phyloP scores from a whole-genome alignment of 23 red algal species.

The Pyropia yezoensis region DNA sequence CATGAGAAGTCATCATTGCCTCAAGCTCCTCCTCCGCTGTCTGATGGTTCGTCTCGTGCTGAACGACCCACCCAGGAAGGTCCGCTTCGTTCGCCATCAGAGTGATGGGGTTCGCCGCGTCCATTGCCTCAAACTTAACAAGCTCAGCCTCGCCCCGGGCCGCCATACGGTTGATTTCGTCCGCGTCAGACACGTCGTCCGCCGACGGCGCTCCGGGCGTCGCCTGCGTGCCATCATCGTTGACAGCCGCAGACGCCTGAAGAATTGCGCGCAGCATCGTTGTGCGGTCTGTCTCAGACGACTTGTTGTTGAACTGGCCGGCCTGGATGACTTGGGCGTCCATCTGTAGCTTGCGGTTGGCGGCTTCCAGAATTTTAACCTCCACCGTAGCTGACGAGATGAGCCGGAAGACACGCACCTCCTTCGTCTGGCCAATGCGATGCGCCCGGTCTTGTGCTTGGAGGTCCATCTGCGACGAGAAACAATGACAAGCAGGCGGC shows the following conservation, averaged over 20 bases:
- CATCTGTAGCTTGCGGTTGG: slow-evolving; percentile 81
- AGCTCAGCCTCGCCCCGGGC: slow-evolving; percentile 75
- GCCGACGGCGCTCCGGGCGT: slow-evolving; percentile 52
- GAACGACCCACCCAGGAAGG: slow-evolving; percentile 59
- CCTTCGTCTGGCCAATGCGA: slow-evolving; percentile 91
- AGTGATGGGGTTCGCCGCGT: slow-evolving; percentile 24
- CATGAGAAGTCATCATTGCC: slow-evolving; percentile 41
- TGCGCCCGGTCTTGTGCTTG: slow-evolving; percentile 98
- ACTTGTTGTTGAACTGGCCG: slow-evolving; percentile 94
- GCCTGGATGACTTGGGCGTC: slow-evolving; percentile 97
- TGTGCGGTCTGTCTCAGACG: slow-evolving; percentile 75
- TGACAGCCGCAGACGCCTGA: slow-evolving; percentile 7
- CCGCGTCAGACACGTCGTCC: slow-evolving; percentile 35
- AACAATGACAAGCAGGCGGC: too few species aligned
- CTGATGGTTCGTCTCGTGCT: slow-evolving; percentile 46
- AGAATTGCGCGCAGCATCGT: slow-evolving; percentile 70
- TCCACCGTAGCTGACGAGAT: slow-evolving; percentile 84
- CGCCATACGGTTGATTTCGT: slow-evolving; percentile 80
- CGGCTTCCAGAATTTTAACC: slow-evolving; percentile 81
- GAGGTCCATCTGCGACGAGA: slow-evolving; percentile 66
- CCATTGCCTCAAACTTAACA: slow-evolving; percentile 54
- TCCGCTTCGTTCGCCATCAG: slow-evolving; percentile 44
- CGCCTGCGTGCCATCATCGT: slow-evolving; percentile 14
- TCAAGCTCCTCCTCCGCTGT: slow-evolving; percentile 44
- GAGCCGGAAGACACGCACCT: slow-evolving; percentile 88